Conservation (phyloP, 2,329 filamentous ascomycete species). For the Fusarium burgessii region DNA sequence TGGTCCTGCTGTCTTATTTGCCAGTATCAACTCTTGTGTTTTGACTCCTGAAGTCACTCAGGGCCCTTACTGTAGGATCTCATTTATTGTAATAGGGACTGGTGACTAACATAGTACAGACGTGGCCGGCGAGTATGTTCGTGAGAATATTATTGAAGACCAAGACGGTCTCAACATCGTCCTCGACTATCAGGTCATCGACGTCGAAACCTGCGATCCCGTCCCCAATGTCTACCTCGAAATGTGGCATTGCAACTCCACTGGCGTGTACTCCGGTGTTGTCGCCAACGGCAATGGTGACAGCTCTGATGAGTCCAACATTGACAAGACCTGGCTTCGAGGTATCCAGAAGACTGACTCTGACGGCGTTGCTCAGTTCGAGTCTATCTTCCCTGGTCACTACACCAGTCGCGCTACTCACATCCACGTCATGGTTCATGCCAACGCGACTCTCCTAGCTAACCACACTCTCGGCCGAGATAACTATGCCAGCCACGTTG, state of each 20-base stretch:
- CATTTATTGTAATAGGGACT: not conserved
- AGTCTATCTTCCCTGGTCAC: conserved; percentile 59
- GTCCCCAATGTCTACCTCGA: conserved; percentile 57
- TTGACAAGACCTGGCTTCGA: conserved; percentile 52
- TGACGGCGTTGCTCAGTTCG: conserved; percentile 59
- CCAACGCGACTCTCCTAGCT: conserved; percentile 49
- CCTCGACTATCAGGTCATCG: conserved; percentile 59
- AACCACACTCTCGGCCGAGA: conserved; percentile 53
- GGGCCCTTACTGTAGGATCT: conserved; percentile 57
- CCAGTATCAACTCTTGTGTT: conserved; percentile 58
- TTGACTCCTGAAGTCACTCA: conserved; percentile 63
- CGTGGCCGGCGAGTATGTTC: conserved; percentile 49
- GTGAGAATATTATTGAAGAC: conserved; percentile 56
- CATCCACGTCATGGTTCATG: conserved; percentile 59
- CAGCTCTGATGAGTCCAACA: conserved; percentile 52
- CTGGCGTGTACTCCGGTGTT: conserved; percentile 60
- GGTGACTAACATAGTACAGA: conserved; percentile 23
- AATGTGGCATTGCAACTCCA: conserved; percentile 61
- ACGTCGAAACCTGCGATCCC: conserved; percentile 58
- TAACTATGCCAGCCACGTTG: conserved; percentile 66
- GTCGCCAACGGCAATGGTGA: conserved; percentile 57
- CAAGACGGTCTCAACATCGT: conserved; percentile 56
- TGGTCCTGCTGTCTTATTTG: conserved; percentile 52
- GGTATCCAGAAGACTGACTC: conserved; percentile 55
- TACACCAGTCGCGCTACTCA: conserved; percentile 61